Evolutionary conservation across 345 rosid species (phyloP).

Genomic region (Arabis alpina): DNA sequence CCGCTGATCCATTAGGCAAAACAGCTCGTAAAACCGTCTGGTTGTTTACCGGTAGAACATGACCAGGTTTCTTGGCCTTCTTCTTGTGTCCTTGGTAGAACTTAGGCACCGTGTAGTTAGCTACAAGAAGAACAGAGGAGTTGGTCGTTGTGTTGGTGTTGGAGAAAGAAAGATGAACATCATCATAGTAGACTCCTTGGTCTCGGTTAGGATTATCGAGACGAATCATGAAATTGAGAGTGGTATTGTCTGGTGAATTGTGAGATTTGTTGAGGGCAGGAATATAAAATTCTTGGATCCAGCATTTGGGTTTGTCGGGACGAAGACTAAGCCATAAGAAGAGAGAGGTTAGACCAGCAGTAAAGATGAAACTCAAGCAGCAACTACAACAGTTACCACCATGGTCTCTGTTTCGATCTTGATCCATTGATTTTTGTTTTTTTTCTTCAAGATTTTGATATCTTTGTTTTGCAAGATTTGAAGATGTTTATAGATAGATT

Average conservation of each 20-base stretch:
- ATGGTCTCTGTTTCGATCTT: constrained; percentile 24
- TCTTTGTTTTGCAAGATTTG: not conserved
- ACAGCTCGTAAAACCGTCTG: constrained; percentile 43
- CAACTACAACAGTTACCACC: constrained; percentile 54
- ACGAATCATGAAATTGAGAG: constrained; percentile 53
- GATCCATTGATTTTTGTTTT: constrained; percentile 3
- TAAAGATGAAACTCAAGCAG: constrained; percentile 63
- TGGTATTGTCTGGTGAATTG: constrained; percentile 33
- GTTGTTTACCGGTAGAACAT: constrained; percentile 32
- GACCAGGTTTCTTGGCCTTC: constrained; percentile 56
- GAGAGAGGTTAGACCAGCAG: constrained; percentile 62
- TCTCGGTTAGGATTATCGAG: constrained; percentile 70
- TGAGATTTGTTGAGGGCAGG: constrained; percentile 62
- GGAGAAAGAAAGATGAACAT: constrained; percentile 51
- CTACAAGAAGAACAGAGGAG: constrained; percentile 18
- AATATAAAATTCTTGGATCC: constrained; percentile 52
- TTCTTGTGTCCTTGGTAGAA: constrained; percentile 73
- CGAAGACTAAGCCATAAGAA: constrained; percentile 78
- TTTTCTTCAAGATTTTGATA: not conserved
- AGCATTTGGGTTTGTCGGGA: constrained; percentile 57
- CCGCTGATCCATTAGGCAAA: constrained; percentile 43
- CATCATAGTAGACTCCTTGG: constrained; percentile 71
- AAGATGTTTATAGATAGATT: constrained; percentile 23
- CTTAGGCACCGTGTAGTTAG: constrained; percentile 36
- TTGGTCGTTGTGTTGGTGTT: constrained; percentile 19